Conservation (phyloP, 1,139 yeast species). For the Wickerhamiella pararugosa region DNA sequence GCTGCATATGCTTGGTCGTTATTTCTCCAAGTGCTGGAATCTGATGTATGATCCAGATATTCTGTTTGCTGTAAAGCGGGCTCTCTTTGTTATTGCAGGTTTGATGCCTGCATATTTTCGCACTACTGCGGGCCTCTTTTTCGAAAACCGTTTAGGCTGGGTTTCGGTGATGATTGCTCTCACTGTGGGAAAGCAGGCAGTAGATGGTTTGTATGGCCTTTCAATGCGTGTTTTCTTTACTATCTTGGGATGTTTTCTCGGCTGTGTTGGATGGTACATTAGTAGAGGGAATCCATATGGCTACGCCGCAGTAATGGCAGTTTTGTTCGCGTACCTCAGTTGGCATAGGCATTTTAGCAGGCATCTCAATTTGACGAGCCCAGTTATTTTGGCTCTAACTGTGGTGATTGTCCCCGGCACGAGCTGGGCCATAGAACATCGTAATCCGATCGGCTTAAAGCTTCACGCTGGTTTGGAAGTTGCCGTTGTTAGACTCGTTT, state of each 20-base stretch:
- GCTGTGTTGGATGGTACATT: slow-evolving; percentile 21
- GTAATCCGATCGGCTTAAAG: slow-evolving; percentile 6
- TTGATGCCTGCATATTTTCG: slow-evolving; percentile 19
- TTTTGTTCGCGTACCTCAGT: slow-evolving; percentile 14
- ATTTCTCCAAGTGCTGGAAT: slow-evolving; percentile 9
- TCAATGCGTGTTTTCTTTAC: slow-evolving; percentile 18
- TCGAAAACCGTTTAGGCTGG: slow-evolving; percentile 20
- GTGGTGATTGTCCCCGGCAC: slow-evolving; percentile 18
- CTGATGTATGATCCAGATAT: slow-evolving; percentile 12
- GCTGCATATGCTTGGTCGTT: slow-evolving; percentile 16
- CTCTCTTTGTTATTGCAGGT: slow-evolving; percentile 15
- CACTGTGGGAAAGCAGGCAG: slow-evolving; percentile 18
- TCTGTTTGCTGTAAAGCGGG: slow-evolving; percentile 17
- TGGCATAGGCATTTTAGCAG: slow-evolving; percentile 19
- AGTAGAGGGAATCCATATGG: slow-evolving; percentile 20
- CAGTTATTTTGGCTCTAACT: slow-evolving; percentile 19
- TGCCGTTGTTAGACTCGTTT: slow-evolving; percentile 22
- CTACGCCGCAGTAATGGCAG: slow-evolving; percentile 18
- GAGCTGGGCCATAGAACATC: slow-evolving; percentile 18
- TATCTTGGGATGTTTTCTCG: slow-evolving; percentile 18
- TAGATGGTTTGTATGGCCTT: slow-evolving; percentile 20
- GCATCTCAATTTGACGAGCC: slow-evolving; percentile 18
- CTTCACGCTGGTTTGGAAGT: slow-evolving; percentile 19
- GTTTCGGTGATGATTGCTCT: slow-evolving; percentile 20
- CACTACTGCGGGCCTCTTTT: slow-evolving; percentile 18